Evolutionary conservation across 176 grass and related monocot species (phyloP), one percentile per base, ranked within the genome.

Genomic region (Hordeum vulgare): DNA sequence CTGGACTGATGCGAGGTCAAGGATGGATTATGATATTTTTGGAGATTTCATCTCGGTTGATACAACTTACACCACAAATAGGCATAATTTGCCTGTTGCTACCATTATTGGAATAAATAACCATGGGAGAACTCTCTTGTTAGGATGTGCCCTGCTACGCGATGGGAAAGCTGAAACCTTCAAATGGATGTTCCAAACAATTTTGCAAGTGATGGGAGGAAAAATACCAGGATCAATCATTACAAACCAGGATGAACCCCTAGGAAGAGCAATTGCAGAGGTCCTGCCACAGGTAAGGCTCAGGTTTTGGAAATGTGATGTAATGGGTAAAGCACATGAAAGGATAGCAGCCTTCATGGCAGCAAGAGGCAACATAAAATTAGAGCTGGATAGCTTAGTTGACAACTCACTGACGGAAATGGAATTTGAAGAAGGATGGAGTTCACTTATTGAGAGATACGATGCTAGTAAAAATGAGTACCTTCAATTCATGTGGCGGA

Each of bases 21-120:
- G 64, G 45, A 68, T 81, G 31, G 79, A 81, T 37, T 81, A 81
- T 70, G 31, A 81, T 23, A 70, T 81, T 57, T 86, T 86, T 5
- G 65, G 64, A 61, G 75, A 79, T 59, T 36, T 86, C 44, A 28
- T 86, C 10, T 47, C 24, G 6, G 60, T 86, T 79, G 84, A 86
- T 62, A 80, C 76, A 23, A 80, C 63, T 5, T 79, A 74, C 49
- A 79, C 41, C 23, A 74, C 66, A 72, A 80, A 86, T 51, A 34
- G 13, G 66, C 28, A 81, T 73, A 60, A 47, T 78, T 36, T 79
- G 64, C 79, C 85, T 9, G 53, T 87, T 14, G 68, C 70, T 25
- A 61, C 69, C 17, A 81, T 87, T 53, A 76, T 60, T 82, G 85
- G 70, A 18, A 51, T 81, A 47, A 87, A 74, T 53, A 79, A 75